Conservation (phyloP, 2,329 filamentous ascomycete species). For the Diaporthe helianthi region DNA sequence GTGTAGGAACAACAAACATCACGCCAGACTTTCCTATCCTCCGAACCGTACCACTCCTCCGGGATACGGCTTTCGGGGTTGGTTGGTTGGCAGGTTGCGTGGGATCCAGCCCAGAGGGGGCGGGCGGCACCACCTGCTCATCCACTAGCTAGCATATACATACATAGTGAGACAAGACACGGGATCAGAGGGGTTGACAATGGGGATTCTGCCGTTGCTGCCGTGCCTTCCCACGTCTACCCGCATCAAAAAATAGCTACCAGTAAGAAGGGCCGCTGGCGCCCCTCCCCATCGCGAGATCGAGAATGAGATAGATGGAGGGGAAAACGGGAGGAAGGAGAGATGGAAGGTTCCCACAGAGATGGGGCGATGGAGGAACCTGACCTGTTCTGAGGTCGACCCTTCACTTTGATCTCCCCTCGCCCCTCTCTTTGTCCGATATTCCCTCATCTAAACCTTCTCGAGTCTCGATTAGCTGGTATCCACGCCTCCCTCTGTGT, state of each 20-base stretch:
- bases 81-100: background rate
- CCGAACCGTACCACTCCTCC: background rate
- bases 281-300: slow-evolving; percentile 18
- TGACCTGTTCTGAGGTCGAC: slow-evolving; percentile 1
- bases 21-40: background rate
- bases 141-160: too few relatives aligned
- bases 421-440: background rate
- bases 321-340: background rate
- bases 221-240: slow-evolving; percentile 10
- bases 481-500: background rate
- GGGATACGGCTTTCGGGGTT: background rate
- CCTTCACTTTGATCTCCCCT: background rate
- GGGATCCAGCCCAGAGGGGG: background rate
- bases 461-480: background rate
- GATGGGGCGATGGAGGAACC: slow-evolving; percentile 16
- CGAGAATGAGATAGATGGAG: background rate
- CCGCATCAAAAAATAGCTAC: slow-evolving; percentile 13
- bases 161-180: slow-evolving; percentile 17
- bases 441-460: slow-evolving; percentile 1
- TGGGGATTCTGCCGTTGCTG: background rate
- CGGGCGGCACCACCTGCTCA: slow-evolving; percentile 8
- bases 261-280: background rate
- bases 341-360: slow-evolving; percentile 15
- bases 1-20: background rate
- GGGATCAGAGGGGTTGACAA: background rate